Evolutionary conservation across 108 stramenopile genomes (phyloP).

Genomic region (Cyclotella kingstonii): DNA sequence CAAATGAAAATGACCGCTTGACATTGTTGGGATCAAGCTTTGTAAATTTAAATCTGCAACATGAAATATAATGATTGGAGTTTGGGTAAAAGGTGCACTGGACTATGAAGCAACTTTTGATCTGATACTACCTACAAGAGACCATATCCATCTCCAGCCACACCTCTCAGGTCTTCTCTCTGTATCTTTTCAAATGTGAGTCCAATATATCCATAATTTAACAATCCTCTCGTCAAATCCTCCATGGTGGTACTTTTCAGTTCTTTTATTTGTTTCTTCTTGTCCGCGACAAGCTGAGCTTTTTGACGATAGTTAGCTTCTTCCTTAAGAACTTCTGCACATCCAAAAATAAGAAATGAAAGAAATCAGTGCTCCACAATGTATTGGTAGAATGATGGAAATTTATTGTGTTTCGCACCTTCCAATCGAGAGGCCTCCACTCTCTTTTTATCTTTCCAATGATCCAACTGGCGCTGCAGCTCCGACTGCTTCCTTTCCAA

Average conservation of each 20-base stretch:
- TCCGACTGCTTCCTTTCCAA: slow-evolving; percentile 15
- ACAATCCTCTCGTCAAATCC: slow-evolving; percentile 41
- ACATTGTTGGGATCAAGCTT: slow-evolving; percentile 19
- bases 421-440: slow-evolving; percentile 20
- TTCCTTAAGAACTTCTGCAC: slow-evolving; percentile 13
- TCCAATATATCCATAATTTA: slow-evolving; percentile 41
- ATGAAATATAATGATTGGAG: not conserved
- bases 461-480: slow-evolving; percentile 10
- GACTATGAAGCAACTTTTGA: not conserved
- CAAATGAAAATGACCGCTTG: slow-evolving; percentile 14
- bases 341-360: not conserved
- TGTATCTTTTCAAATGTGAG: slow-evolving; percentile 30
- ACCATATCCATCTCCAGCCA: no score
- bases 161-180: slow-evolving; percentile 22
- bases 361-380: not conserved
- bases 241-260: slow-evolving; percentile 20
- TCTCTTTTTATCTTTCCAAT: slow-evolving; percentile 10
- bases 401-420: slow-evolving; percentile 2
- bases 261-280: slow-evolving; percentile 26
- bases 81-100: not conserved
- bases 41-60: slow-evolving; percentile 18
- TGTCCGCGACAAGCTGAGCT: slow-evolving; percentile 23
- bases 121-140: no score
- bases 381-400: not conserved
- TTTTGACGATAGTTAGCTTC: slow-evolving; percentile 10